Evolutionary conservation across 1,284 basidiomycete species (phyloP).

Genomic region (Moesziomyces antarcticus): DNA sequence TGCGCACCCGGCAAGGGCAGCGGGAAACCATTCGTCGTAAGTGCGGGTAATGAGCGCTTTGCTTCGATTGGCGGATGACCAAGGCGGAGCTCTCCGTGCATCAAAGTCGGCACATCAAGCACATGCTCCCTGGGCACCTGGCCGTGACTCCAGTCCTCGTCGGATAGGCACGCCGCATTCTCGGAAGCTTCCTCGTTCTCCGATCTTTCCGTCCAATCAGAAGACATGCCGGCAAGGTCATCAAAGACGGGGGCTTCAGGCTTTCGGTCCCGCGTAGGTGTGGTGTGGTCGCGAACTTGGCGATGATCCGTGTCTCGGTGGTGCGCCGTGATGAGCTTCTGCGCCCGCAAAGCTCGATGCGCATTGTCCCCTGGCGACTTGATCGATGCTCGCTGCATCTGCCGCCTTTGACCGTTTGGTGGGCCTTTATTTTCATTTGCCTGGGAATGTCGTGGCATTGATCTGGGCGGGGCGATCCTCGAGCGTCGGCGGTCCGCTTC

Average conservation of each 20-base stretch:
- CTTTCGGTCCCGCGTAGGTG: constrained; percentile 8
- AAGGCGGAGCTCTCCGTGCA: not conserved
- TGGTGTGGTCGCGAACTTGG: constrained; percentile 6
- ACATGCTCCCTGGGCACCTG: constrained; percentile 6
- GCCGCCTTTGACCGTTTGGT: not conserved
- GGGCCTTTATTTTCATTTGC: not conserved
- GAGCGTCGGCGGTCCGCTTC: constrained; percentile 18
- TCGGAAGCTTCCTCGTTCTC: constrained; percentile 45
- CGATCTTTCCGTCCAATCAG: constrained; percentile 51
- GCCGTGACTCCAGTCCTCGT: constrained; percentile 17
- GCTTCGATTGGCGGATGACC: not conserved
- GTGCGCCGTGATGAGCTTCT: constrained; percentile 1
- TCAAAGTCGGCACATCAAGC: constrained; percentile 12
- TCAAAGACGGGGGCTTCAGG: constrained; percentile 4
- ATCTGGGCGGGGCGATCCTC: not conserved
- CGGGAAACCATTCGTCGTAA: not conserved
- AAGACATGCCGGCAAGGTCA: constrained; percentile 43
- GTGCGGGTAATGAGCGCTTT: not conserved
- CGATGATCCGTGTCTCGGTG: constrained; percentile 8
- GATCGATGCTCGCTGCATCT: not conserved
- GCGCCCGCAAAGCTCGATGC: constrained; percentile 11
- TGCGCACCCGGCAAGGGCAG: not conserved
- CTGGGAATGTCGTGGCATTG: not conserved
- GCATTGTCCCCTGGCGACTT: not conserved
- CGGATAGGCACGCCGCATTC: constrained; percentile 18